Conservation (phyloP, 495 filamentous ascomycete species). For the Penicillium bovifimosum region DNA sequence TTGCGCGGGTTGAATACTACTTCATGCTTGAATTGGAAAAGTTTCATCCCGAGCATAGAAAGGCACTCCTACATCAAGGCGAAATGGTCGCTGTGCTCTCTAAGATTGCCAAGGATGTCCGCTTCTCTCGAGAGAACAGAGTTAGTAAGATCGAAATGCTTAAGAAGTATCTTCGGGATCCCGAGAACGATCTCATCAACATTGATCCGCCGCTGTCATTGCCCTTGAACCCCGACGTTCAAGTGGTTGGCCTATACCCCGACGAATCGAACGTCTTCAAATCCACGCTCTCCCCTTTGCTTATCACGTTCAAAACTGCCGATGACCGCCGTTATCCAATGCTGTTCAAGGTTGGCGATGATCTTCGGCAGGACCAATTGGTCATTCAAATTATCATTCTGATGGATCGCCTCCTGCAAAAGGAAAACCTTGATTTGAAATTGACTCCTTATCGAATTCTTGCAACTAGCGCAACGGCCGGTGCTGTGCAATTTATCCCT, state of each 20-base stretch:
- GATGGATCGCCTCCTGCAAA: slow-evolving; percentile 93
- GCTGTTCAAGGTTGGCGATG: slow-evolving; percentile 96
- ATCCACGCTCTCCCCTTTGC: slow-evolving; percentile 82
- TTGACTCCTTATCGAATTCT: slow-evolving; percentile 94
- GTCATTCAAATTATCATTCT: slow-evolving; percentile 97
- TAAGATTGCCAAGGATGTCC: slow-evolving; percentile 85
- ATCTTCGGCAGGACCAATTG: slow-evolving; percentile 93
- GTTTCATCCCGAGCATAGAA: slow-evolving; percentile 58
- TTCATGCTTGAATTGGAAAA: slow-evolving; percentile 80
- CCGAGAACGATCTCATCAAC: slow-evolving; percentile 75
- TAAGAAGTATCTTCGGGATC: slow-evolving; percentile 76
- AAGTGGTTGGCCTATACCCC: slow-evolving; percentile 71
- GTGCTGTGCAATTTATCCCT: slow-evolving; percentile 86
- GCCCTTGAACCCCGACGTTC: slow-evolving; percentile 79
- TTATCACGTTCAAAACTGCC: slow-evolving; percentile 81
- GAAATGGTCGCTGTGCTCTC: slow-evolving; percentile 83
- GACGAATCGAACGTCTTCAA: slow-evolving; percentile 93
- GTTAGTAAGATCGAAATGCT: slow-evolving; percentile 73
- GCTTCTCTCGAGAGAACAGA: slow-evolving; percentile 71
- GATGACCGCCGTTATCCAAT: slow-evolving; percentile 77
- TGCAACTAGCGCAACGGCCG: slow-evolving; percentile 82
- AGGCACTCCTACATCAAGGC: slow-evolving; percentile 75
- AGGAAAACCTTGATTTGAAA: slow-evolving; percentile 96
- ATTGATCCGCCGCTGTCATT: slow-evolving; percentile 87
- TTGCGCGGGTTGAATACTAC: slow-evolving; percentile 86